Conservation (phyloP, 2,329 filamentous ascomycete genomes). For the Didymella pomorum region DNA sequence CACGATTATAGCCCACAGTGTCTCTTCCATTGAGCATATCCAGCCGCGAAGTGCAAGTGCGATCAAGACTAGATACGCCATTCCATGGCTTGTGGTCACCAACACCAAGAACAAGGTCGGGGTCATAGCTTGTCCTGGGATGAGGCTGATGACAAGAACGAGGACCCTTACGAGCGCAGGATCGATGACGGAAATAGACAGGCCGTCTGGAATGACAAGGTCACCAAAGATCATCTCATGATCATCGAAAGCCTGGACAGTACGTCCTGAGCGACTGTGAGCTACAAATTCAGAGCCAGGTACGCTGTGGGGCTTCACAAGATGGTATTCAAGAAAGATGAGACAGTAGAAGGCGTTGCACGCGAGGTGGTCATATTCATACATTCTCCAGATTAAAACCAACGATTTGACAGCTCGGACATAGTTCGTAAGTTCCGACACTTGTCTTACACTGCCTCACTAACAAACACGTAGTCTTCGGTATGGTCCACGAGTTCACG, state of each 20-base stretch:
- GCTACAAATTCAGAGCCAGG: background rate
- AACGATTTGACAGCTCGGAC: background rate
- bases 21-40: background rate
- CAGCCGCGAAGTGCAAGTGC: background rate
- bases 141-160: background rate
- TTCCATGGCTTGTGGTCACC: background rate
- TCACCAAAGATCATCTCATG: background rate
- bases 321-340: background rate
- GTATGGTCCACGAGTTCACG: background rate
- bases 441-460: background rate
- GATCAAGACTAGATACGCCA: background rate
- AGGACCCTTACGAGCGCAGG: too few relatives aligned
- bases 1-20: background rate
- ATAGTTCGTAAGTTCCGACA: background rate
- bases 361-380: background rate
- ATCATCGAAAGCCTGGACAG: background rate
- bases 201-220: background rate
- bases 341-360: background rate
- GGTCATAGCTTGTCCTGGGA: background rate
- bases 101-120: background rate
- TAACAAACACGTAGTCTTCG: background rate
- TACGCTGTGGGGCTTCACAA: background rate
- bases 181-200: background rate
- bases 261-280: background rate
- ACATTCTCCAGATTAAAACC: background rate